A percentile compares a stretch with the other conserved stretches of the same genome.
Evolutionary conservation across 2,329 filamentous ascomycete genomes (phyloP).

Genomic region (Cercospora sesami): DNA sequence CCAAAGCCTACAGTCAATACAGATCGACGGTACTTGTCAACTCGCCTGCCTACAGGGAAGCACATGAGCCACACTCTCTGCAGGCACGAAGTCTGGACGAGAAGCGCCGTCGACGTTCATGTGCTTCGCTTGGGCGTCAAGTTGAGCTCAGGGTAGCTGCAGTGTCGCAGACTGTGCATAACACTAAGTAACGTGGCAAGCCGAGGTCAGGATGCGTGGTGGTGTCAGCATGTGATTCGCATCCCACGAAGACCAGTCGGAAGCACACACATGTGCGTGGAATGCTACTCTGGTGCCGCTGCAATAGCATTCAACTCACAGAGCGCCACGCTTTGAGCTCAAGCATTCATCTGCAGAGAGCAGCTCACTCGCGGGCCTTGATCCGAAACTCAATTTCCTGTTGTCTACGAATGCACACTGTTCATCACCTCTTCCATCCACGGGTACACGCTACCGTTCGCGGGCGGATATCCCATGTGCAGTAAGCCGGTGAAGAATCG

Average conservation of each 20-base stretch:
- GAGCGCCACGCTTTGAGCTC: background rate
- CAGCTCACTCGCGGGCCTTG: background rate
- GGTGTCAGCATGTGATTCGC: constrained; percentile 6
- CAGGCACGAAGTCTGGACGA: background rate
- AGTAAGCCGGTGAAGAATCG: constrained; percentile 62
- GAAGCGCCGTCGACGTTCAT: background rate
- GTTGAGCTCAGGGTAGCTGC: constrained; percentile 11
- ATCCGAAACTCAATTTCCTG: background rate
- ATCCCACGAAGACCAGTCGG: background rate
- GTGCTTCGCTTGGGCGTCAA: constrained; percentile 3
- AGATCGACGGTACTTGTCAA: constrained; percentile 4
- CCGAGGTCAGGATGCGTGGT: constrained; percentile 8
- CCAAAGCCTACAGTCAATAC: background rate
- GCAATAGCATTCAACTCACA: background rate
- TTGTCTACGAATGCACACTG: background rate
- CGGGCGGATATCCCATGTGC: constrained; percentile 68
- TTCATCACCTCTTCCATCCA: constrained; percentile 61
- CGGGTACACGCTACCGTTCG: constrained; percentile 59
- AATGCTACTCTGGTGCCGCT: background rate
- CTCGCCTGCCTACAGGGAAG: background rate
- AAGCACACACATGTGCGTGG: background rate
- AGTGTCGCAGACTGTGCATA: constrained; percentile 6
- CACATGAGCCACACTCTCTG: background rate
- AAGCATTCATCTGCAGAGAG: background rate
- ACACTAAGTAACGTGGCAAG: constrained; percentile 6